Base-by-base conservation (phyloP, 352 stramenopile species). In the Phytophthora brassicae region DNA sequence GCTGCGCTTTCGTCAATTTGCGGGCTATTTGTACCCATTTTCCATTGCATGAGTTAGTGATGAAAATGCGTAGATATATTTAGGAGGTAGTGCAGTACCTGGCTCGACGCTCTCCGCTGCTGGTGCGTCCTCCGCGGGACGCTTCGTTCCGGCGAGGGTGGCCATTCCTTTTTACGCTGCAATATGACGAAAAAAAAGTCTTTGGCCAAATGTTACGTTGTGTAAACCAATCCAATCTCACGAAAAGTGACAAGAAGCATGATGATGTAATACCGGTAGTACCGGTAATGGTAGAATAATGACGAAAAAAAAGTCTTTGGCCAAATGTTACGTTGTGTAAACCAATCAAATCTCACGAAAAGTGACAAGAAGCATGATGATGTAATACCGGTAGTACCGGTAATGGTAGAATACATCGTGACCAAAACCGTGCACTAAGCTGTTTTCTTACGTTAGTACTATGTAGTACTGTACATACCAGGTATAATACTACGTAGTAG, bases 1-100 rank as follows among this genome's bases (percentile, higher is more conserved):
- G 51, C 47, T 81, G 57, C 45, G 74, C 82, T 64, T 81, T 72
- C 20, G 64, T 64, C 39, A 74, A 28, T 64, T 68, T 73, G 29
- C 33, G 49, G 22, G n/a, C 68, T 68, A n/a, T 16, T 22, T 24
- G 0, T 29, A 46, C 7, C 20, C 24, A 17, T 58, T 54, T 53
- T 26, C 11, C n/a, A n/a, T n/a, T n/a, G n/a, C n/a, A n/a, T n/a
- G n/a, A 28, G 35, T 9, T 43, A 14, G 1, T 14, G 17, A 0
- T 7, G 16, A 2, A 47, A 16, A 17, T 38, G 28, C 6, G 20
- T 29, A 20, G 1, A 3, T 16, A 44, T 28, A 51, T 20, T 12
- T 6, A 20, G 22, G 17, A n/a, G 48, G 22, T 26, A 16, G 26
- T 13, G 29, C 19, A 24, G 35, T 31, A 75, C 68, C 68, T 63